phyloP scores from a whole-genome alignment of 768 basidiomycete species.

The Lactarius akahatsu region DNA sequence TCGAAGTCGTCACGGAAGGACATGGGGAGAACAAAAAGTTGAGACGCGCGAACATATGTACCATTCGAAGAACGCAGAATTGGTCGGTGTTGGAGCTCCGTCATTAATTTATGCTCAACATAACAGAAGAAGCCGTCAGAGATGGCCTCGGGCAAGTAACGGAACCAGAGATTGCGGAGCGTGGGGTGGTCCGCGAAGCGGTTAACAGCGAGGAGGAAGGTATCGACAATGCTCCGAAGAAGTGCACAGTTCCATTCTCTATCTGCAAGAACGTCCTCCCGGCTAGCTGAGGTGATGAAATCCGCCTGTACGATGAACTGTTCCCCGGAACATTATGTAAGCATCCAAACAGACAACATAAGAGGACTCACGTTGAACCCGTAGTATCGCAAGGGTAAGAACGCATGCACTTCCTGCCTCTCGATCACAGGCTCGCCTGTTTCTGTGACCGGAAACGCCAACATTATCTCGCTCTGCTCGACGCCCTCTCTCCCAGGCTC shows the following conservation, averaged over 20 bases:
- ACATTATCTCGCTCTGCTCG: conserved; percentile 29
- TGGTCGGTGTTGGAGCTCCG: conserved; percentile 12
- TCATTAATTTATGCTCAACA: conserved; percentile 18
- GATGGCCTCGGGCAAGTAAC: conserved; percentile 31
- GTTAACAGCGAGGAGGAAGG: conserved; percentile 31
- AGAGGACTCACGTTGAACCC: conserved; percentile 32
- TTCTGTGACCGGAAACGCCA: conserved; percentile 32
- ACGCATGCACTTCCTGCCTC: conserved; percentile 31
- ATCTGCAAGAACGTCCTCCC: conserved; percentile 33
- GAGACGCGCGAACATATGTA: conserved; percentile 18
- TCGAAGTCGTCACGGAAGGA: conserved; percentile 6
- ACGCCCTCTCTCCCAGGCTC: conserved; percentile 29
- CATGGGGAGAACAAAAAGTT: conserved; percentile 17
- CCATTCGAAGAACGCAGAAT: conserved; percentile 30
- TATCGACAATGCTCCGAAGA: conserved; percentile 28
- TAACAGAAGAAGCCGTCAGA: conserved; percentile 28
- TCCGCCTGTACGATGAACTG: conserved; percentile 37
- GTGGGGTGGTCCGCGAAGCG: conserved; percentile 25
- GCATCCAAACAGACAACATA: not conserved
- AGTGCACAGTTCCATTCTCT: conserved; percentile 32
- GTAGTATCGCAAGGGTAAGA: conserved; percentile 31
- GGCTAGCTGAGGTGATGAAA: conserved; percentile 34
- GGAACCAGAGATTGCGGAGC: conserved; percentile 32
- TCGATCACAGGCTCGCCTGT: conserved; percentile 20
- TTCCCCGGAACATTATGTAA: not conserved